Base-by-base conservation (phyloP, 257 asterid species). In the Leptodermis oblonga region DNA sequence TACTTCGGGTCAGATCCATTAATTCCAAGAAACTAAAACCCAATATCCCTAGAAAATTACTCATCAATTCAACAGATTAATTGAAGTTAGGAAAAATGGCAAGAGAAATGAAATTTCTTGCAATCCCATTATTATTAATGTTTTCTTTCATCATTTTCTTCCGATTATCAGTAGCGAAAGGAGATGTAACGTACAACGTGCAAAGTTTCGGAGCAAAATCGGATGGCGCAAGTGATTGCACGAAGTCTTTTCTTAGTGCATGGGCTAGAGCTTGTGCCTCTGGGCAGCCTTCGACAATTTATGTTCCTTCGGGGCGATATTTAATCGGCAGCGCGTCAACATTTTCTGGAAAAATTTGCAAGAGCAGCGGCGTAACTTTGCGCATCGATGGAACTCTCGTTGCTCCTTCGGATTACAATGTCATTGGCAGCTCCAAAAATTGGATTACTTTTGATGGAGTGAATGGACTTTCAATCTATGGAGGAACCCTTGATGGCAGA, bases 401-500 rank as follows among this genome's bases (percentile, higher is more conserved):
- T n/a, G n/a, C n/a, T n/a, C n/a, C n/a, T n/a, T n/a, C n/a, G n/a
- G n/a, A n/a, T n/a, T n/a, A n/a, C n/a, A n/a, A n/a, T n/a, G n/a
- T n/a, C n/a, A n/a, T n/a, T n/a, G n/a, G n/a, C n/a, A n/a, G n/a
- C n/a, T n/a, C n/a, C n/a, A n/a, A n/a, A n/a, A 22, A 52, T 30
- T 52, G 58, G 58, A 23, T 52, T 25, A 74, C 67, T 74, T 87
- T 87, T 65, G 82, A 81, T 1, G 73, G 80, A 68, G 87, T 83
- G 26, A 46, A 39, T 26, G 85, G 89, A 74, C 85, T 87, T 76
- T 83, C 90, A 1, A 73, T 87, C 53, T 6, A 12, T 15, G 88
- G 94, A 13, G 90, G 94, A 69, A 81, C 78, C 63, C 82, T 86
- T 17, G 86, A 86, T 46, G 92, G 78, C 23, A 90, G 42, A 64